A percentile compares a stretch with the other conserved stretches of the same genome.
These are phyloP conservation scores for Dissophora globulifera DNA, from an alignment of 192 early-diverging fungal species.

Conservation along the genomic window DNA sequence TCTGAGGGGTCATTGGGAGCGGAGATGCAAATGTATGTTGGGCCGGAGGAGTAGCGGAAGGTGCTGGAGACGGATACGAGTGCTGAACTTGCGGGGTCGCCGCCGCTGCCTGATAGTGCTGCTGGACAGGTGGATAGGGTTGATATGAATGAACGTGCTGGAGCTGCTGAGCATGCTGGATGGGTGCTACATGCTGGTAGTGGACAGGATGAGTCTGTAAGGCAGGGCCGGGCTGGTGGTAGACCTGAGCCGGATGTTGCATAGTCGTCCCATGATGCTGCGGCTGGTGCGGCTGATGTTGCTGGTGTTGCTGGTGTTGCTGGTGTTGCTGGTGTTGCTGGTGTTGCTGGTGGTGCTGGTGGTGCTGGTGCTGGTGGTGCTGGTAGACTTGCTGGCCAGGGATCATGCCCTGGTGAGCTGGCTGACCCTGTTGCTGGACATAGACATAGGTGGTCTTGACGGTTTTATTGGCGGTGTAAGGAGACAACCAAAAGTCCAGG, in stretches of 20 bases:
- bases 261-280: neutral
- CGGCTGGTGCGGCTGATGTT: neutral
- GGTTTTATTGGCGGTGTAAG: conserved; percentile 9
- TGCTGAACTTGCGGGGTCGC: neutral
- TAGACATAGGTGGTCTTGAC: neutral
- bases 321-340: neutral
- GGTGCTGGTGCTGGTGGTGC: neutral
- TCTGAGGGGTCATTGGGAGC: too few species aligned
- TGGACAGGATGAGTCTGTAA: neutral
- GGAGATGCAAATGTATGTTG: neutral
- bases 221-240: neutral
- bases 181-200: conserved; percentile 1
- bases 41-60: neutral
- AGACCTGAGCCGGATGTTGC: neutral
- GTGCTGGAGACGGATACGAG: neutral
- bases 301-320: neutral
- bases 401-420: neutral
- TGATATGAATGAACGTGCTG: too few species aligned
- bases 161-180: too few species aligned
- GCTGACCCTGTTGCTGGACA: conserved; percentile 2
- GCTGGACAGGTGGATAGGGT: too few species aligned
- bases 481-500: conserved; percentile 2
- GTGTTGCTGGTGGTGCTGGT: neutral
- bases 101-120: too few species aligned
- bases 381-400: neutral